These are phyloP conservation scores for Craterostigma plantagineum DNA, from an alignment of 257 asterid genomes.

Conservation along the genomic window DNA sequence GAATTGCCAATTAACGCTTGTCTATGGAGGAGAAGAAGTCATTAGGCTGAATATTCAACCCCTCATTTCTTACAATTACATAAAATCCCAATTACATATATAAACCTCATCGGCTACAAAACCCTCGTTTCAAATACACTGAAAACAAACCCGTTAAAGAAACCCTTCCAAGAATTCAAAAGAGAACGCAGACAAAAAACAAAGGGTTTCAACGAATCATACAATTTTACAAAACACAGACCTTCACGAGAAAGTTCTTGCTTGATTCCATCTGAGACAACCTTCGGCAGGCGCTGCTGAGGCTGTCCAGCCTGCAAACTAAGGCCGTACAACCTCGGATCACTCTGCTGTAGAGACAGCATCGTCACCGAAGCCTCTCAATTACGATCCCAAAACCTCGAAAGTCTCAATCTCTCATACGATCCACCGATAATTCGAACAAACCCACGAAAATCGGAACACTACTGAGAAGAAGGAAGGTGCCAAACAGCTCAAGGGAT, in stretches of 20 bases:
- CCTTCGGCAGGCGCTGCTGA: constrained; percentile 38
- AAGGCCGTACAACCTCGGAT: constrained; percentile 51
- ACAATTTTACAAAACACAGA: no score
- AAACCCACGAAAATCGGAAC: neutral
- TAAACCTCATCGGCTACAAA: no score
- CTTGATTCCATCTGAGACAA: constrained; percentile 33
- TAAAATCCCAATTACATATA: no score
- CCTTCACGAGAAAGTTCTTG: constrained; percentile 63
- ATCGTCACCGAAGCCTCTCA: constrained; percentile 22
- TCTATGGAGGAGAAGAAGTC: no score
- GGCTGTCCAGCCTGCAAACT: constrained; percentile 33
- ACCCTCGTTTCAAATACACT: neutral
- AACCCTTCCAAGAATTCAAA: neutral
- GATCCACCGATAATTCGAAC: no score
- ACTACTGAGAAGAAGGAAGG: no score
- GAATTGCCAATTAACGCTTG: no score
- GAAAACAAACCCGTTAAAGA: neutral
- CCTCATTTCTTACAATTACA: no score
- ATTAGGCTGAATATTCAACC: no score
- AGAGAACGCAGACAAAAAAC: neutral
- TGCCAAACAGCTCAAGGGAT: no score
- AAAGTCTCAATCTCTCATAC: constrained; percentile 2
- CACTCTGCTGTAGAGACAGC: constrained; percentile 92
- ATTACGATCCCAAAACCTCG: constrained; percentile 12
- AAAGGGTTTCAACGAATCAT: neutral